These are phyloP conservation scores for Solanum medicagineum DNA, from an alignment of 257 asterid species.

Conservation along the genomic window DNA sequence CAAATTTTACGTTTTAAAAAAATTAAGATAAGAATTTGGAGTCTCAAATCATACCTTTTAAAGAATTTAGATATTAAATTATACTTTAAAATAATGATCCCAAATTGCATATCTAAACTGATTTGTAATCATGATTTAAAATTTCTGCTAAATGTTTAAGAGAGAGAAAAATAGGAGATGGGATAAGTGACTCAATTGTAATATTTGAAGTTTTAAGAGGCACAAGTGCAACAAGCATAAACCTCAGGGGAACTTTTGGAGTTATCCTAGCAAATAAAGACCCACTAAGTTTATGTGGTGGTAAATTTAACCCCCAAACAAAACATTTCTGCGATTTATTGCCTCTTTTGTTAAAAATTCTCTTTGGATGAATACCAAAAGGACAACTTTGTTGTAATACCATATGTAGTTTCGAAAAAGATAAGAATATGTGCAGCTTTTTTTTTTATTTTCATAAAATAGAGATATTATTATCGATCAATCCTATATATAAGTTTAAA, in stretches of 20 bases:
- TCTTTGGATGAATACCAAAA: not conserved
- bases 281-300: not conserved
- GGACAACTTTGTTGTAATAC: not conserved
- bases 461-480: too few relatives aligned
- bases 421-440: accelerated
- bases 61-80: not conserved
- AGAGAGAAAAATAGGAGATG: not conserved
- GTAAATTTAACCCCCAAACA: not conserved
- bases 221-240: not conserved
- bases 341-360: not conserved
- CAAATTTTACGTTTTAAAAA: not conserved
- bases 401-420: not conserved
- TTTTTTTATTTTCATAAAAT: not conserved
- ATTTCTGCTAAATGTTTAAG: not conserved
- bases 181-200: not conserved
- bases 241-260: not conserved
- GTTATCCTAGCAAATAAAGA: not conserved
- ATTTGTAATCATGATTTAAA: not conserved
- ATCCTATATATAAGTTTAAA: too few relatives aligned
- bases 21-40: not conserved
- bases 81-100: not conserved
- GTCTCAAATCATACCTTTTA: not conserved
- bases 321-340: not conserved
- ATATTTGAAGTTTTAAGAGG: not conserved
- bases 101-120: not conserved